These are phyloP conservation scores for Fraxinus sp. DNA, from an alignment of 305 asterid genomes.

Conservation along the genomic window DNA sequence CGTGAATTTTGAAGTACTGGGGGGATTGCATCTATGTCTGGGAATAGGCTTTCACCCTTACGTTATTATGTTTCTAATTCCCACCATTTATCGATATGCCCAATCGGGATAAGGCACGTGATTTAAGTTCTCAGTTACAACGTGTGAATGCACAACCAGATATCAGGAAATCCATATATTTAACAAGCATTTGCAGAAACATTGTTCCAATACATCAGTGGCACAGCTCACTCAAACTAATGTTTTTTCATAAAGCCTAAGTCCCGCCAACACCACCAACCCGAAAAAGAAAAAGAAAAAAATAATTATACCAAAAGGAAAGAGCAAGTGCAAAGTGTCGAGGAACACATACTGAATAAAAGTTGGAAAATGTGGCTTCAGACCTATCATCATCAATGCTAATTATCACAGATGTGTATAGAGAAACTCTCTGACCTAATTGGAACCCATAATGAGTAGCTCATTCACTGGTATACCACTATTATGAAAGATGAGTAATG, in stretches of 20 bases:
- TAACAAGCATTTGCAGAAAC: not conserved
- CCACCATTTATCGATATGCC: not conserved
- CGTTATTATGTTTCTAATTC: not conserved
- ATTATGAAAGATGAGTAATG: not conserved
- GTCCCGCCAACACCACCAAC: not conserved
- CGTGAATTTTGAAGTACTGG: not conserved
- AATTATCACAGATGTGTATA: not conserved
- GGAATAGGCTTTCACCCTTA: not conserved
- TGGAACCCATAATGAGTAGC: not conserved
- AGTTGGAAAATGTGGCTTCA: not conserved
- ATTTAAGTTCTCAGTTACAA: slow-evolving; percentile 14
- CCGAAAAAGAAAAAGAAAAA: not conserved
- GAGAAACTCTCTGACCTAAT: not conserved
- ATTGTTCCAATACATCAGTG: not conserved
- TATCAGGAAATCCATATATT: not conserved
- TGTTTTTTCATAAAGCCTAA: not conserved
- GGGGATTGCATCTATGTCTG: not conserved
- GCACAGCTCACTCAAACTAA: not conserved
- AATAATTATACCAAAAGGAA: not conserved
- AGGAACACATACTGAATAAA: not conserved
- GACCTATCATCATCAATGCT: not conserved
- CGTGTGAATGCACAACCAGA: not conserved
- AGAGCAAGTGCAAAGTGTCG: not conserved
- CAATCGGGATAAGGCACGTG: not conserved
- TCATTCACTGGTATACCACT: not conserved